Conservation (phyloP, 495 filamentous ascomycete species). For the Hypoxylon subgilvum region DNA sequence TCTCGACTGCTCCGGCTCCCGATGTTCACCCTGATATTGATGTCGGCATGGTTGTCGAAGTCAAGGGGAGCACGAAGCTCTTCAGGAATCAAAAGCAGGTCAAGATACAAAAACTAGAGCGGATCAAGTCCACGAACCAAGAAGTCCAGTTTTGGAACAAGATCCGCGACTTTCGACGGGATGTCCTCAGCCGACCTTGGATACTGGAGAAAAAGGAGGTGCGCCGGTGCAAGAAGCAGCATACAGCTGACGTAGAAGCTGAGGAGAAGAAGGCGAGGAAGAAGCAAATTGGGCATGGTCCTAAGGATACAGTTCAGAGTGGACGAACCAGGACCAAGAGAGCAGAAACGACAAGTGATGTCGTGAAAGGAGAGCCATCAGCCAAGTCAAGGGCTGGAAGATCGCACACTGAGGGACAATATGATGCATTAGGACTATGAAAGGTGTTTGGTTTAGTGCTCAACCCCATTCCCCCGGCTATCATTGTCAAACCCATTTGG, state of each 20-base stretch:
- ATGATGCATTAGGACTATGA: constrained; percentile 38
- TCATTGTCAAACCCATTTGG: too few species aligned
- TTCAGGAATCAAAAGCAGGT: constrained; percentile 73
- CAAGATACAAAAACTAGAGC: constrained; percentile 67
- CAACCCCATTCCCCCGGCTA: too few species aligned
- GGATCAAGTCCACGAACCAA: constrained; percentile 67
- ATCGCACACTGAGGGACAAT: constrained; percentile 15
- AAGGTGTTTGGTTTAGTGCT: background rate
- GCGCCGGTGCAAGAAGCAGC: constrained; percentile 57
- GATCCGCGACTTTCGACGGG: constrained; percentile 63
- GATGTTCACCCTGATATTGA: constrained; percentile 52
- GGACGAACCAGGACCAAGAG: background rate
- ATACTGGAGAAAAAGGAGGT: constrained; percentile 61
- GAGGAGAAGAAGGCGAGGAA: constrained; percentile 50
- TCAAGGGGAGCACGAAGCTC: constrained; percentile 72
- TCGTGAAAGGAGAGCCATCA: constrained; percentile 7
- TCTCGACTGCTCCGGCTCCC: background rate
- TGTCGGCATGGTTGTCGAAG: constrained; percentile 72
- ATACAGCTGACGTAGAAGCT: constrained; percentile 45
- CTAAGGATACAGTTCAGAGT: background rate
- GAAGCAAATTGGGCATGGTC: constrained; percentile 38
- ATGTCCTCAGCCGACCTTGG: constrained; percentile 75
- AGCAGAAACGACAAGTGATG: constrained; percentile 5
- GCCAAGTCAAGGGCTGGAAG: background rate
- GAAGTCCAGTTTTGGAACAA: constrained; percentile 82